Percentiles rank a stretch among this genome's conserved stretches.
Conservation (phyloP, 768 basidiomycete genomes). For the Boletus vermiculosoides region DNA sequence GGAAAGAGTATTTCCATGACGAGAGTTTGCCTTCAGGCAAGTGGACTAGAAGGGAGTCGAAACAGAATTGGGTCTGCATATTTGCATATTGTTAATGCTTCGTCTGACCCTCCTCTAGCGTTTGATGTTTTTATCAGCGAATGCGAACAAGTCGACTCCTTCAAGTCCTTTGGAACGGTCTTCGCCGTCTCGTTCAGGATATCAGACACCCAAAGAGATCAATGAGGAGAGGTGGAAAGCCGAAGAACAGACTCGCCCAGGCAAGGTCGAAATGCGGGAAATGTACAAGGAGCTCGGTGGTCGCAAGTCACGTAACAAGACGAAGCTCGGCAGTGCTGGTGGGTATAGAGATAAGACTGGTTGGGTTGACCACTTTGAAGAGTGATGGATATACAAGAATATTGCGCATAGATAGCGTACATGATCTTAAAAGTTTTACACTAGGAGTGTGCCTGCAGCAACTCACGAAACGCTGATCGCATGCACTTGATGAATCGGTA, state of each 20-base stretch:
- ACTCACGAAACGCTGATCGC: constrained; percentile 50
- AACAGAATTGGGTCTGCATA: constrained; percentile 74
- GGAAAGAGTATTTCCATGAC: constrained; percentile 85
- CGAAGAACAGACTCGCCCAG: constrained; percentile 54
- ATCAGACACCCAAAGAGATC: constrained; percentile 75
- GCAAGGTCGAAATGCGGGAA: constrained; percentile 84
- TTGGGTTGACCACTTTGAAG: constrained; percentile 49
- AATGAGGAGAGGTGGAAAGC: constrained; percentile 73
- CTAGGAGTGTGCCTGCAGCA: constrained; percentile 9
- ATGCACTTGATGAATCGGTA: constrained; percentile 69
- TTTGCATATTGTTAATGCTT: constrained; percentile 6
- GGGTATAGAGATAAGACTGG: constrained; percentile 77
- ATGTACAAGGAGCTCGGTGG: constrained; percentile 91
- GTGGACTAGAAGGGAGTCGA: constrained; percentile 94
- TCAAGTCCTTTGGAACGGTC: constrained; percentile 45
- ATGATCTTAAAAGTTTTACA: not conserved
- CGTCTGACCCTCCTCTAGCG: constrained; percentile 43
- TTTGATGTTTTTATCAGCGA: constrained; percentile 41
- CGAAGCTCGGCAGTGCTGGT: constrained; percentile 64
- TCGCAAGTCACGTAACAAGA: constrained; percentile 73
- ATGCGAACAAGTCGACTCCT: constrained; percentile 41
- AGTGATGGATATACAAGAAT: constrained; percentile 10
- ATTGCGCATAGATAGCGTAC: not conserved
- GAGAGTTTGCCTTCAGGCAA: constrained; percentile 75
- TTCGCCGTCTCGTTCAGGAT: constrained; percentile 54